Percentiles rank a stretch among this genome's conserved stretches.
Conservation (phyloP, 768 basidiomycete genomes). For the Pholiota conissans region DNA sequence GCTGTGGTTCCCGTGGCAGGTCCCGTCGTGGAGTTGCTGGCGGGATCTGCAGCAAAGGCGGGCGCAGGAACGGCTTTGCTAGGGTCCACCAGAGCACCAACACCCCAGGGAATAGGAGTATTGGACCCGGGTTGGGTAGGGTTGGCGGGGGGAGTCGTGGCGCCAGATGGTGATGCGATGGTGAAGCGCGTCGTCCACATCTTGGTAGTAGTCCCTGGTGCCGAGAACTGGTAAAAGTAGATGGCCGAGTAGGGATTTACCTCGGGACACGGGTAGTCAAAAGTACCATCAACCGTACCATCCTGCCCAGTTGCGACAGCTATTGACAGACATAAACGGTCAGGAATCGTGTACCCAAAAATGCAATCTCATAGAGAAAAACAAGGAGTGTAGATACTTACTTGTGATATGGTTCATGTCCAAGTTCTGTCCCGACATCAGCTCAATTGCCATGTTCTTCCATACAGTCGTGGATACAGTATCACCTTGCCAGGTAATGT, state of each 20-base stretch:
- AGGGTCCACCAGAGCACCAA: conserved; percentile 53
- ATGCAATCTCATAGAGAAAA: no score
- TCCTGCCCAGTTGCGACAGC: conserved; percentile 64
- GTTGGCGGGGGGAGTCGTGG: conserved; percentile 49
- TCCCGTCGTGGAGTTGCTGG: neutral
- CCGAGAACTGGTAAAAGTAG: conserved; percentile 81
- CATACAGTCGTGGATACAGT: conserved; percentile 50
- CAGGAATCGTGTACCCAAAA: neutral
- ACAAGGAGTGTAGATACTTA: conserved; percentile 37
- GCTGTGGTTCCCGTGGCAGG: neutral
- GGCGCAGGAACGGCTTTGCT: conserved; percentile 40
- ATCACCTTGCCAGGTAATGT: conserved; percentile 52
- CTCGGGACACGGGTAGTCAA: conserved; percentile 61
- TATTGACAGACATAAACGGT: conserved; percentile 26
- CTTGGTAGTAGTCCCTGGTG: conserved; percentile 36
- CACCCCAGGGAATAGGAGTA: conserved; percentile 64
- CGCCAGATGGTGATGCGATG: conserved; percentile 54
- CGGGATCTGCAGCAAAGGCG: conserved; percentile 7
- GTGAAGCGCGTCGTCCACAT: conserved; percentile 80
- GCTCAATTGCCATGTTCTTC: conserved; percentile 72
- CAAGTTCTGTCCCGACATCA: conserved; percentile 79
- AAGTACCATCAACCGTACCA: conserved; percentile 52
- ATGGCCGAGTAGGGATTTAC: conserved; percentile 67
- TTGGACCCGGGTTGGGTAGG: conserved; percentile 50
- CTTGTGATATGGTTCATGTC: conserved; percentile 68